Conservation (phyloP, 306 rosid species). For the Myrica gale region DNA sequence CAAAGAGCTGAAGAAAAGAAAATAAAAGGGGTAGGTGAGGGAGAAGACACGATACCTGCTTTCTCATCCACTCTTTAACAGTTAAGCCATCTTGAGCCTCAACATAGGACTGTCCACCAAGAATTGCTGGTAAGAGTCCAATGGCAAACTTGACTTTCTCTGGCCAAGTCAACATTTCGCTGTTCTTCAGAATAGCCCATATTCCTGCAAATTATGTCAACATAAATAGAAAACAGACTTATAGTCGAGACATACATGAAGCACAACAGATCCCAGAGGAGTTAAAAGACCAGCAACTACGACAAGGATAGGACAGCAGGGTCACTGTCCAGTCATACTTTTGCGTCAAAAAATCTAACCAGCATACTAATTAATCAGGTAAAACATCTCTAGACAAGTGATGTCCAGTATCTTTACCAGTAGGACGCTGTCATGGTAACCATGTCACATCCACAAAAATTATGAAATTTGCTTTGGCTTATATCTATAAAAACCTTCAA, state of each 20-base stretch:
- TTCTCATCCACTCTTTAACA: constrained; percentile 92
- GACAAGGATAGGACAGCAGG: not conserved
- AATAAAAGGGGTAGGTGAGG: not conserved
- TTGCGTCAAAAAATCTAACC: not conserved
- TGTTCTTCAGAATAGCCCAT: constrained; percentile 94
- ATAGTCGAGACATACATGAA: not conserved
- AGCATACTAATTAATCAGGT: not conserved
- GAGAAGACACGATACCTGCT: constrained; percentile 53
- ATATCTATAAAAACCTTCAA: too few species aligned
- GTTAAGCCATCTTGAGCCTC: constrained; percentile 88
- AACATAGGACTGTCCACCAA: constrained; percentile 93
- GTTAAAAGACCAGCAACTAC: too few species aligned
- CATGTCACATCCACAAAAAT: not conserved
- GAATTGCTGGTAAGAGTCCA: constrained; percentile 93
- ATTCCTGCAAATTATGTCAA: constrained; percentile 58
- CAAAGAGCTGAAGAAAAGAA: not conserved
- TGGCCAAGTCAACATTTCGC: constrained; percentile 97
- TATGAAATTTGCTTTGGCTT: too few species aligned
- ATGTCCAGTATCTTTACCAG: not conserved
- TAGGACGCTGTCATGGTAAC: not conserved
- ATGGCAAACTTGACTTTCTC: constrained; percentile 95
- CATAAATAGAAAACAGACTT: constrained; percentile 9
- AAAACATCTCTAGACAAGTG: not conserved
- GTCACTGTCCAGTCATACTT: not conserved
- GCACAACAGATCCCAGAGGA: not conserved